These are phyloP conservation scores for Eugenia klotzschiana DNA, from an alignment of 441 rosid genomes.

Conservation along the genomic window DNA sequence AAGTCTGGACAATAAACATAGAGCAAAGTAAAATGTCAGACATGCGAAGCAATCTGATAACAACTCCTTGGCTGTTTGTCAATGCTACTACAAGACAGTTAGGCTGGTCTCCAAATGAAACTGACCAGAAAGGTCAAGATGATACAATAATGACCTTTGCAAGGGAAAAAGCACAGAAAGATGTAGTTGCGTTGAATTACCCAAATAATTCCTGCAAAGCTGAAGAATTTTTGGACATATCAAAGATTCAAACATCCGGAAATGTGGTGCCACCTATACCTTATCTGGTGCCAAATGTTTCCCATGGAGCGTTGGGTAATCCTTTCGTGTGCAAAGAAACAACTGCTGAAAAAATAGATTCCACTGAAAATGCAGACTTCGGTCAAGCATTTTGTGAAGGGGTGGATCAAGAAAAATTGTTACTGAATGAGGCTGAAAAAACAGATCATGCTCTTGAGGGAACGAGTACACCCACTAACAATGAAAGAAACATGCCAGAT, in stretches of 20 bases:
- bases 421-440: background rate
- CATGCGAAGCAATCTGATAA: slow-evolving; percentile 6
- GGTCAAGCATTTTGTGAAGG: background rate
- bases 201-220: background rate
- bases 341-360: slow-evolving; percentile 5
- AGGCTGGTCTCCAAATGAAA: background rate
- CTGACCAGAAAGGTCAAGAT: background rate
- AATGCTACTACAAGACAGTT: slow-evolving; percentile 14
- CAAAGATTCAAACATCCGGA: background rate
- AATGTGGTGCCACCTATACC: slow-evolving; percentile 5
- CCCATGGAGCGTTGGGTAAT: slow-evolving; percentile 3
- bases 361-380: background rate
- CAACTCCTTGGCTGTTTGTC: slow-evolving; percentile 7
- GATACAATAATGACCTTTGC: background rate
- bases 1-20: slow-evolving; percentile 2
- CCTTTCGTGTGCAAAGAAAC: slow-evolving; percentile 1
- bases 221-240: background rate
- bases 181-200: background rate
- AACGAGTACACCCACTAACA: slow-evolving; percentile 4
- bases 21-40: background rate
- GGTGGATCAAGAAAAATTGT: slow-evolving; percentile 3
- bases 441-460: background rate
- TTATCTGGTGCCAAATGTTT: slow-evolving; percentile 6
- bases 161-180: background rate
- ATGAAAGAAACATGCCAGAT: background rate